Base-by-base conservation (phyloP, 208 protist genomes). In the Trypanosomatidae sp. region DNA sequence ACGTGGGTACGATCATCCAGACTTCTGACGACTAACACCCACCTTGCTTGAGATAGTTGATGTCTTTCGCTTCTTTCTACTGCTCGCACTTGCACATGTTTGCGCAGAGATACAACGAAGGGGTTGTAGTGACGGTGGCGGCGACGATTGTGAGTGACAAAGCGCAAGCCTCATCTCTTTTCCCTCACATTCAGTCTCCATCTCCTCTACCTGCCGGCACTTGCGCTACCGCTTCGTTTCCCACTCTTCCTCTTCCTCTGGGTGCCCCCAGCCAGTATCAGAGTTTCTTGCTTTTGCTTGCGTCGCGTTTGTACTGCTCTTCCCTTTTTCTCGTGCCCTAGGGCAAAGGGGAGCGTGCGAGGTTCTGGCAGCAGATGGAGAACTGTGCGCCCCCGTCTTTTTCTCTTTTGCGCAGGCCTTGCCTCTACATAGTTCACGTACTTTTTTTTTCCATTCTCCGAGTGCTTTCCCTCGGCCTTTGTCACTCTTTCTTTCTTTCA, bases 1-100 rank as follows among this genome's bases (percentile, higher is more conserved):
- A 92, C 76, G 79, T 86, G 41, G 90, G 90, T 47, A 89, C 90
- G 43, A 82, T 90, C 71, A 78, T 95, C 52, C 85, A 92, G 65
- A 87, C 81, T 1, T 86, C 83, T 47, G 76, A 86, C 62, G 73
- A 87, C 28, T 85, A 84, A 80, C 1, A 25, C 33, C 41, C 36
- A 22, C n/a, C 62, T 28, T 41, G 12, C n/a, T 62, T n/a, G 28
- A 50, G 0, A 15, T 49, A 10, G n/a, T 22, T 6, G 19, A 4
- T 46, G 8, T 30, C 19, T 43, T 55, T 43, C 43, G 55, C 13
- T 56, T 28, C 17, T 50, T 66, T 66, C 58, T 36, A 7, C 17
- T 36, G 7, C 15, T 62, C 17, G 33, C 28, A 62, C 28, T 8
- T n/a, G 58, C 33, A 36, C n/a, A 19, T 19, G 13, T 43, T 39